Evolutionary conservation across 768 basidiomycete genomes (phyloP), one percentile per base, ranked within the genome.

Genomic region (Boletus rubescentipes): DNA sequence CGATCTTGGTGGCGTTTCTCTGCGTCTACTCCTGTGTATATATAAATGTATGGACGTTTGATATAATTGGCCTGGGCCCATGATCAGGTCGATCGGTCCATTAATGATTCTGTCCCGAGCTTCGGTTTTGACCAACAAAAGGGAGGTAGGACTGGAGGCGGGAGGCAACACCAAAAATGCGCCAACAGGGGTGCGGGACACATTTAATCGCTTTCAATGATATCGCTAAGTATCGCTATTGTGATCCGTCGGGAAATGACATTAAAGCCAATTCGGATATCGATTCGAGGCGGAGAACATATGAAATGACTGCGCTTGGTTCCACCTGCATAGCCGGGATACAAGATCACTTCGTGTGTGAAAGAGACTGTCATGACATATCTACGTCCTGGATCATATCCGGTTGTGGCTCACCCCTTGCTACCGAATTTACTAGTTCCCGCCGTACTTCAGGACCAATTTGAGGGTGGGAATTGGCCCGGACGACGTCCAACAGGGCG

Each of bases 401-500:
- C 12, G 77, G 73, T 60, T 87, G 77, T 26, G 89, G 84, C 31
- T 91, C 93, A 0, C 92, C 96, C 61, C 96, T 79, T 42, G 82
- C 87, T 10, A 94, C 91, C 4, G 89, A 91, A 65, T 85, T 91
- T 46, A 94, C 80, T 29, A 99, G 74, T 68, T 98, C 97, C 58
- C 97, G 74, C 64, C 97, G 81, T 51, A 98, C 86, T 73, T 99
- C 97, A 0, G 86, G 77, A 42, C 91, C 80, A 63, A 98, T 97
- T 68, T 93, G 87, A 8, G 86, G 78, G 67, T 99, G 97, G 9
- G 87, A 84, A 36, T 91, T 87, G 6, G 82, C 87, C 23, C 93
- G 84, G 44, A 95, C 79, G 39, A 98, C 93, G 61, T 98, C 96
- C 49, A 98, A 73, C n/a, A 99, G 75, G 1, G 96, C 93, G 67